Conservation (phyloP, 129 eudicot genomes). For the Flaveria linearis region DNA sequence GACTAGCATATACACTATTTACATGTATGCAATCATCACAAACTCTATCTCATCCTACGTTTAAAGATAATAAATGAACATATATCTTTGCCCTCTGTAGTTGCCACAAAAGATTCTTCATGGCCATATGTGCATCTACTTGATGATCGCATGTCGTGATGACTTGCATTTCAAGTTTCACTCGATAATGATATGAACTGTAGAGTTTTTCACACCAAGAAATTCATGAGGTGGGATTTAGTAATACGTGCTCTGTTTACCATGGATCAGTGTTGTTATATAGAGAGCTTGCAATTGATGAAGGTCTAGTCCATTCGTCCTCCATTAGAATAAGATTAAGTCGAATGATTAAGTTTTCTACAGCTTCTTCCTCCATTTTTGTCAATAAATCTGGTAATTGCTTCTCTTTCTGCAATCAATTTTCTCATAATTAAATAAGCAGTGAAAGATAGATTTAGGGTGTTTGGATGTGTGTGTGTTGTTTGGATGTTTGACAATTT, state of each 20-base stretch:
- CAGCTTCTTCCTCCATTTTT: constrained; percentile 64
- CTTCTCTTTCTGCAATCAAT: constrained; percentile 39
- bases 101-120: constrained; percentile 1
- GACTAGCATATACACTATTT: constrained; percentile 20
- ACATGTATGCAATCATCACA: constrained; percentile 9
- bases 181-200: neutral
- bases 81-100: neutral
- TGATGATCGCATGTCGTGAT: neutral
- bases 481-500: neutral
- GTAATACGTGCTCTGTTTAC: constrained; percentile 32
- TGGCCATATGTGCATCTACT: constrained; percentile 4
- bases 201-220: neutral
- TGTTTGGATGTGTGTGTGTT: neutral
- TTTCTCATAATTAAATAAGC: neutral
- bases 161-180: neutral
- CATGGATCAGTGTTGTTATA: constrained; percentile 81
- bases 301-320: constrained; percentile 64
- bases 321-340: constrained; percentile 82
- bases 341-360: constrained; percentile 60
- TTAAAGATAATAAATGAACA: neutral
- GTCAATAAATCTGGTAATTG: constrained; percentile 35
- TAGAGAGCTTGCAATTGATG: constrained; percentile 47
- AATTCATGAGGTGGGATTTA: constrained; percentile 10
- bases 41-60: constrained; percentile 8
- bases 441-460: neutral